Evolutionary conservation across 805 yeast genomes (phyloP).

Genomic region (Nakazawaea laoshanensis): DNA sequence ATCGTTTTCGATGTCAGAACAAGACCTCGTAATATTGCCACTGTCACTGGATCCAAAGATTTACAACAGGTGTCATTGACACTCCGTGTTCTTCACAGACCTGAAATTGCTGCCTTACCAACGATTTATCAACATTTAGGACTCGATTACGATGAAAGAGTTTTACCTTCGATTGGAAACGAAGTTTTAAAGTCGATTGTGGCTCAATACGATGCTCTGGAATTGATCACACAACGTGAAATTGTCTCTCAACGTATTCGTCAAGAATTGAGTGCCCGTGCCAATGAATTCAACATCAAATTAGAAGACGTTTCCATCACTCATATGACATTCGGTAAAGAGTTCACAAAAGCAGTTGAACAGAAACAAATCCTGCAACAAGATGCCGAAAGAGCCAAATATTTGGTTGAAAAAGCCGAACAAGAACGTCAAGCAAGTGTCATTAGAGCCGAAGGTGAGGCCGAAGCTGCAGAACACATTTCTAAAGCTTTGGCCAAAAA

Average conservation of each 20-base stretch:
- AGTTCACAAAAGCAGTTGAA: conserved; percentile 97
- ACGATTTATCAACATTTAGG: conserved; percentile 86
- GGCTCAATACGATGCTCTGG: conserved; percentile 94
- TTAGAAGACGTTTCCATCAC: conserved; percentile 97
- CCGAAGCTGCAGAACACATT: conserved; percentile 94
- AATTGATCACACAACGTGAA: conserved; percentile 94
- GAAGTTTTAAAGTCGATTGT: conserved; percentile 86
- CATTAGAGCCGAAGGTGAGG: conserved; percentile 98
- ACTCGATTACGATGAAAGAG: conserved; percentile 90
- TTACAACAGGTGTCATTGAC: conserved; percentile 93
- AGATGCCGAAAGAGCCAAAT: conserved; percentile 96
- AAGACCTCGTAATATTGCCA: conserved; percentile 87
- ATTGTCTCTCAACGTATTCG: conserved; percentile 84
- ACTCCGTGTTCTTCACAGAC: conserved; percentile 87
- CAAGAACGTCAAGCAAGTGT: conserved; percentile 94
- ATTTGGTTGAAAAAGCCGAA: conserved; percentile 89
- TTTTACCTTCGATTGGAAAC: conserved; percentile 85
- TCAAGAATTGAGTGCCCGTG: conserved; percentile 75
- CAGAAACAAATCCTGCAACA: conserved; percentile 99
- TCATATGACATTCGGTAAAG: conserved; percentile 94
- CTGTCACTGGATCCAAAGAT: conserved; percentile 96
- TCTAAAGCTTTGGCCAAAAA: conserved; percentile 88
- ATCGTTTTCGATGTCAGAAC: conserved; percentile 88
- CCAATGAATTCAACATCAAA: conserved; percentile 80
- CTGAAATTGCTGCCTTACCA: conserved; percentile 79